These are phyloP conservation scores for Trapa incisa DNA, from an alignment of 345 rosid species.

Conservation along the genomic window DNA sequence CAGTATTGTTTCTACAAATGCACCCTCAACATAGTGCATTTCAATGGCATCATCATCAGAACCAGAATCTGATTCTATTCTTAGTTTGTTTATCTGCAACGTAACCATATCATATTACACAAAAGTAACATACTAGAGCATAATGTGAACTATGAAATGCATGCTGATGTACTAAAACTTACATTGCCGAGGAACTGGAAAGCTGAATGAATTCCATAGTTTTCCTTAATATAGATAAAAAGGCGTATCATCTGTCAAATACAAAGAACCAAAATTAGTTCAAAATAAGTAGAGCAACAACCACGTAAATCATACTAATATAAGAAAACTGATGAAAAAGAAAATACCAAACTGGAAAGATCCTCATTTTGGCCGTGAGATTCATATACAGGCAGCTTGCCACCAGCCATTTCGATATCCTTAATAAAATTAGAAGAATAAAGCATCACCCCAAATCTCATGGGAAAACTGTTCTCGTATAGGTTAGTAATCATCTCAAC, in stretches of 20 bases:
- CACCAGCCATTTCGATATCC: constrained; percentile 47
- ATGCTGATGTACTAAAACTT: constrained; percentile 15
- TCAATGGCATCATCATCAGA: constrained; percentile 52
- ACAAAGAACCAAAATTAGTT: constrained; percentile 6
- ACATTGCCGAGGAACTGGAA: constrained; percentile 85
- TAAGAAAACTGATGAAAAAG: constrained; percentile 8
- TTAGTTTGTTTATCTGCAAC: constrained; percentile 53
- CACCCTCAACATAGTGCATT: constrained; percentile 77
- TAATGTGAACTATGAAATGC: neutral
- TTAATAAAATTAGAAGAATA: constrained; percentile 61
- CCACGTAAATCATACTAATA: constrained; percentile 1
- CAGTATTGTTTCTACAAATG: constrained; percentile 82
- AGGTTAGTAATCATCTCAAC: constrained; percentile 57
- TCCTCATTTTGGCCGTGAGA: constrained; percentile 41
- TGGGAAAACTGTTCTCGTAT: constrained; percentile 68
- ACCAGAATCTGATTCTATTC: constrained; percentile 44
- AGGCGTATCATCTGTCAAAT: constrained; percentile 75
- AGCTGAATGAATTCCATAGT: constrained; percentile 63
- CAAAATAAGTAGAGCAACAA: constrained; percentile 1
- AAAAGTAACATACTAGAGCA: neutral
- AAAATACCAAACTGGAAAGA: constrained; percentile 73
- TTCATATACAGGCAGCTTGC: constrained; percentile 28
- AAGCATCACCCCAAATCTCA: constrained; percentile 85
- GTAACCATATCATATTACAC: constrained; percentile 6
- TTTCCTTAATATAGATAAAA: constrained; percentile 74